Base-by-base conservation (phyloP, 164 flowering plant genomes). In the Vitis riparia region DNA sequence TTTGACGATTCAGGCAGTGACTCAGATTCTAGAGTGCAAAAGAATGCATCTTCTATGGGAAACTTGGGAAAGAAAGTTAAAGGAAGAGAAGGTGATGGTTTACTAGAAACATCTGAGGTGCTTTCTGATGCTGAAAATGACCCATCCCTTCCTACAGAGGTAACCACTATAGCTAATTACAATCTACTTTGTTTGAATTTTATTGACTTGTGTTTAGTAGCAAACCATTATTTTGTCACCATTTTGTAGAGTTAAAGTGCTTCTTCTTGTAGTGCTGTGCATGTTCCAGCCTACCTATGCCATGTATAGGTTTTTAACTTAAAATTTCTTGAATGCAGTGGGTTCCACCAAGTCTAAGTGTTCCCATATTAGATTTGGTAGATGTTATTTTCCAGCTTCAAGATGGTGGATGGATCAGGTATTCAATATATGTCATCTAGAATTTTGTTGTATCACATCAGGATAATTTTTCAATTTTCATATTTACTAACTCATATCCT, bases 361-460 rank as follows among this genome's bases (percentile, higher is more conserved):
- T 76, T 9, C 99, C 98, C 9, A 78, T 96, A 73, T 81, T 96
- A 68, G 93, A 96, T 84, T 74, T 96, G 83, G 97, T 96, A 69
- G 98, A 96, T 84, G 95, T 89, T 65, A 73, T 96, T 74, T 87
- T 96, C 82, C 99, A 93, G 82, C 91, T 96, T 63, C 93, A 92
- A 60, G 99, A 96, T 81, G 97, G 97, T 76, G 98, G 98, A 65
- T 96, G 99, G 99, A 89, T 96, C 84, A 93, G 99, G 99, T 96
- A 84, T 66, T 56, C 55, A 27, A 19, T 62, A n/a, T 47, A 9
- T 55, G 19, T 5, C 11, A 37, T 48, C n/a, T 55, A 62, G 27
- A 55, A 64, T 61, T 57, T 11, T 58, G 13, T 13, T 32, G 1
- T 16, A 9, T 48, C 30, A 13, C 11, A 9, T 55, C 9, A 32